A percentile compares a stretch with the other conserved stretches of the same genome.
Conservation (phyloP, 192 early-diverging fungal genomes). For the Backusella australiensis region DNA sequence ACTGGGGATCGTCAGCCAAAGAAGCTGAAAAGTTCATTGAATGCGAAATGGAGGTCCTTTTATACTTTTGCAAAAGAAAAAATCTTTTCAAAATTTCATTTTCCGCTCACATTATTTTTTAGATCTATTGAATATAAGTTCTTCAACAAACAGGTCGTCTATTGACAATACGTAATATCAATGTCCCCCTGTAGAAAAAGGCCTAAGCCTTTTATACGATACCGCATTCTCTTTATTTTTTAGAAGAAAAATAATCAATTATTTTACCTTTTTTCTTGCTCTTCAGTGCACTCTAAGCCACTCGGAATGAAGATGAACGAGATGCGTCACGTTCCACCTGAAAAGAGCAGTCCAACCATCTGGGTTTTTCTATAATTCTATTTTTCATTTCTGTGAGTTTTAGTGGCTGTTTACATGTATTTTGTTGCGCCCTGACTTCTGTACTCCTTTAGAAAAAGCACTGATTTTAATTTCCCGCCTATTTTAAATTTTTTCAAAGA, state of each 20-base stretch:
- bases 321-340: not conserved
- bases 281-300: not conserved
- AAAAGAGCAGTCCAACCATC: constrained; percentile 1
- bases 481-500: not conserved
- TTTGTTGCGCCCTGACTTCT: not conserved
- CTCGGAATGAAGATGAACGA: not conserved
- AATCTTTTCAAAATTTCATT: not conserved
- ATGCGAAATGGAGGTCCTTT: not conserved
- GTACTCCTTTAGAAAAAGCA: not conserved
- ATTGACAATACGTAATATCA: not conserved
- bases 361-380: not conserved
- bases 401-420: too few species aligned
- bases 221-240: not conserved
- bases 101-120: not conserved
- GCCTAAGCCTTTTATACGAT: not conserved
- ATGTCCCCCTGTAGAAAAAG: not conserved
- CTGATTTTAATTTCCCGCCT: not conserved
- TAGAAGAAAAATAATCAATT: not conserved
- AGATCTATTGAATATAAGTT: not conserved
- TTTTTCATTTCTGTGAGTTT: not conserved
- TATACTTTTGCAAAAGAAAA: constrained; percentile 12
- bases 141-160: not conserved
- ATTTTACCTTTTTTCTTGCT: not conserved
- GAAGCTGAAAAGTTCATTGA: constrained; percentile 28
- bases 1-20: constrained; percentile 24